These are phyloP conservation scores for Pyrus hybrid DNA, from an alignment of 331 rosid species.

Conservation along the genomic window DNA sequence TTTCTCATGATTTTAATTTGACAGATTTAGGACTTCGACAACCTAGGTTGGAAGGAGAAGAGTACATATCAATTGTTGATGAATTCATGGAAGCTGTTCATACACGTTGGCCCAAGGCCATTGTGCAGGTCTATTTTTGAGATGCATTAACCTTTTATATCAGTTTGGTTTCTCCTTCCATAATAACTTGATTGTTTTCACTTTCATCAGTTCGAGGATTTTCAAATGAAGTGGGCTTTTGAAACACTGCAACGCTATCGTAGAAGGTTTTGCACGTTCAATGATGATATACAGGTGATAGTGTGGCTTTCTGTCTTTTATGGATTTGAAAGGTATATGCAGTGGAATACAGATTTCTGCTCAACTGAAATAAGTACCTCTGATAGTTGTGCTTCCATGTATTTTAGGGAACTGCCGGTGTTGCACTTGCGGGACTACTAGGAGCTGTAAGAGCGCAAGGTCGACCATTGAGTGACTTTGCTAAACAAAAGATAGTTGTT, in stretches of 20 bases:
- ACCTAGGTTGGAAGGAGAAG: conserved; percentile 97
- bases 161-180: conserved; percentile 7
- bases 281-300: conserved; percentile 95
- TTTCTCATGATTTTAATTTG: conserved; percentile 41
- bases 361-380: not conserved
- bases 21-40: conserved; percentile 95
- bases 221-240: conserved; percentile 99
- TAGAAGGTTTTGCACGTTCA: conserved; percentile 87
- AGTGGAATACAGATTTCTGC: not conserved
- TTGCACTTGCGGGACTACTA: conserved; percentile 95
- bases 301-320: conserved; percentile 11
- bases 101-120: conserved; percentile 98
- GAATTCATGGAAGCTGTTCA: conserved; percentile 95
- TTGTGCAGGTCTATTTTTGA: conserved; percentile 61
- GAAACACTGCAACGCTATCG: conserved; percentile 91
- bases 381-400: conserved; percentile 18
- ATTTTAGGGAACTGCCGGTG: conserved; percentile 97
- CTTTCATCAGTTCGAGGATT: conserved; percentile 82
- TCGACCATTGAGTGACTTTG: conserved; percentile 68
- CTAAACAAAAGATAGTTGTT: conserved; percentile 85
- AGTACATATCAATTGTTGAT: conserved; percentile 80
- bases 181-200: conserved; percentile 23
- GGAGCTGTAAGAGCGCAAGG: conserved; percentile 98
- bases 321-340: conserved; percentile 1
- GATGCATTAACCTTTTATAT: conserved; percentile 14